Base-by-base conservation (phyloP, 805 yeast genomes). In the Metschnikowia amazonensis region DNA sequence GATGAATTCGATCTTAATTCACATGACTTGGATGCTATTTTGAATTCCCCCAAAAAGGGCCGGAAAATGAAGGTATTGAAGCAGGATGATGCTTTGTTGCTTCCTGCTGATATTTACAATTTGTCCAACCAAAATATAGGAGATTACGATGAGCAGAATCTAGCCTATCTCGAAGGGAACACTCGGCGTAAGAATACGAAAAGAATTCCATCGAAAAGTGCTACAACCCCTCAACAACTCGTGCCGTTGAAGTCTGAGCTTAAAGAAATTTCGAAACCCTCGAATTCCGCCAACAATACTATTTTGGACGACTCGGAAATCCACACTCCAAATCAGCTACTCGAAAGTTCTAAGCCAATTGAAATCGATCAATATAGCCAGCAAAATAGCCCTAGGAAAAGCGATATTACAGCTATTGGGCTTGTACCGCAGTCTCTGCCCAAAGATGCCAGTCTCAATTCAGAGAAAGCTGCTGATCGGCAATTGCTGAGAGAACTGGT, bases 71-170 rank as follows among this genome's bases (percentile, higher is more conserved):
- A 52, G 34, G 36, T 52, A 2, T 41, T 47, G 6, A 44, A 43
- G 31, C 45, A 41, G 24, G 33, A 27, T 6, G 36, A 35, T 31
- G 45, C 42, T 1, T 3, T 29, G 3, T 36, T 59, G 4, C 46
- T 48, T 8, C 52, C 65, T 0, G 51, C 53, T 2, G 43, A 56
- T 1, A 32, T 60, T 5, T 57, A 53, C 44, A 66, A 65, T 37
- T 23, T 56, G 9, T 65, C 69, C 2, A 55, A 59, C 38, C 69
- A 60, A 16, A 61, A 66, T 29, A 42, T 65, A 3, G 72, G 71
- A 16, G 72, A 67, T 32, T 67, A 68, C 41, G 67, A 60, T 5
- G 73, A 66, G 44, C 52, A 55, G 3, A 62, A 67, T 45, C 27
- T 68, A 3, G 57, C 60, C 3, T 60, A 50, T 36, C 45, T 64